phyloP scores from a whole-genome alignment of 176 grass and related monocot species.

The Oryza meyeriana region DNA sequence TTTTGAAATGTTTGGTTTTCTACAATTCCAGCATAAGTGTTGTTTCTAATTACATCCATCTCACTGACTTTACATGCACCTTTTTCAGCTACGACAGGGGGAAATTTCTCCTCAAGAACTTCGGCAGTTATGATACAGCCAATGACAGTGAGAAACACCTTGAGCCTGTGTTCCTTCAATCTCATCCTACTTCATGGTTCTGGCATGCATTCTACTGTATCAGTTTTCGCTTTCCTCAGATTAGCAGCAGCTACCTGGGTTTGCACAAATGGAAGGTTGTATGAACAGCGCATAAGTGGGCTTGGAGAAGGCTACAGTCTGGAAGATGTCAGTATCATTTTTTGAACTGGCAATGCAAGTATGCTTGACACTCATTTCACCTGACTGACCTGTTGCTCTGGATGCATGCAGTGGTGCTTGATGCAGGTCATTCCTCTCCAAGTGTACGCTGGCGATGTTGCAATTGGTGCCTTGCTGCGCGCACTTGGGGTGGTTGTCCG shows the following conservation, averaged over 20 bases:
- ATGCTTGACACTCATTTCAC: neutral
- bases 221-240: slow-evolving; percentile 48
- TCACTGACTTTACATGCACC: neutral
- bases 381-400: neutral
- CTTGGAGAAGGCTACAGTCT: neutral
- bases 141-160: slow-evolving; percentile 23
- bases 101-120: slow-evolving; percentile 35
- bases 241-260: slow-evolving; percentile 26
- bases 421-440: neutral
- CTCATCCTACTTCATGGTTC: neutral
- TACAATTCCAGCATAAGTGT: slow-evolving; percentile 10
- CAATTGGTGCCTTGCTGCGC: neutral
- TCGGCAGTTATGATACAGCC: neutral
- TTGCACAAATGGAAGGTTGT: slow-evolving; percentile 10
- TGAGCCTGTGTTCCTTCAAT: slow-evolving; percentile 3
- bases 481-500: slow-evolving; percentile 21
- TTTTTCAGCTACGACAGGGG: slow-evolving; percentile 22
- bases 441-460: neutral
- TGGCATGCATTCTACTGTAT: slow-evolving; percentile 6
- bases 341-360: no score
- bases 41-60: neutral
- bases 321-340: slow-evolving; percentile 21
- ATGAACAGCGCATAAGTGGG: neutral
- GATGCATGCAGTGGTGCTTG: slow-evolving; percentile 31
- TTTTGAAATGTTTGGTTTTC: slow-evolving; percentile 7